A percentile compares a stretch with the other conserved stretches of the same genome.
Conservation (phyloP, 1,284 basidiomycete genomes). For the Termitomyces sp. region DNA sequence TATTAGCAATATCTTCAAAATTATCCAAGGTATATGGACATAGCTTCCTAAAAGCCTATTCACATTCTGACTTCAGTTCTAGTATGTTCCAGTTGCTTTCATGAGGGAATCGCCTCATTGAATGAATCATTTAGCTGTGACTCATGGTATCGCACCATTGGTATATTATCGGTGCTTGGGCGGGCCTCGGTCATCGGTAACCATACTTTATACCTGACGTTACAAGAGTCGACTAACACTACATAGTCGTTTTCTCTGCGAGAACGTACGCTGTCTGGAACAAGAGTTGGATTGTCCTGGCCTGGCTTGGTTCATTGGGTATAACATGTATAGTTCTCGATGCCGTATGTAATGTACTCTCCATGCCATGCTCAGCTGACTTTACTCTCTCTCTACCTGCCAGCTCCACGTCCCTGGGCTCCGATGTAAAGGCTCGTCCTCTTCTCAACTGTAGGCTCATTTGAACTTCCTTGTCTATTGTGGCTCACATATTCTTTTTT, state of each 20-base stretch:
- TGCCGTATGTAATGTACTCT: constrained; percentile 3
- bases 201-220: not conserved
- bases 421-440: constrained; percentile 8
- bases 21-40: constrained; percentile 8
- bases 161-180: constrained; percentile 11
- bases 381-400: not conserved
- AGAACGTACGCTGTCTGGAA: constrained; percentile 16
- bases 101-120: not conserved
- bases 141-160: constrained; percentile 13
- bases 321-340: constrained; percentile 12
- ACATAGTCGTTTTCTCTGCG: constrained; percentile 12
- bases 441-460: constrained; percentile 11
- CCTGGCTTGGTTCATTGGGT: constrained; percentile 8
- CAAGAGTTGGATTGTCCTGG: constrained; percentile 8
- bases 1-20: constrained; percentile 12
- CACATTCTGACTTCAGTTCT: not conserved
- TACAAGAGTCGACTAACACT: not conserved
- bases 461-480: not conserved
- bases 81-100: not conserved
- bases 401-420: constrained; percentile 13
- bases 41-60: not conserved
- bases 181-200: constrained; percentile 15
- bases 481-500: not conserved
- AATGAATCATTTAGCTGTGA: constrained; percentile 9
- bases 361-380: no score